Evolutionary conservation across 352 stramenopile species (phyloP).

Genomic region (Globisporangium orthogonon): DNA sequence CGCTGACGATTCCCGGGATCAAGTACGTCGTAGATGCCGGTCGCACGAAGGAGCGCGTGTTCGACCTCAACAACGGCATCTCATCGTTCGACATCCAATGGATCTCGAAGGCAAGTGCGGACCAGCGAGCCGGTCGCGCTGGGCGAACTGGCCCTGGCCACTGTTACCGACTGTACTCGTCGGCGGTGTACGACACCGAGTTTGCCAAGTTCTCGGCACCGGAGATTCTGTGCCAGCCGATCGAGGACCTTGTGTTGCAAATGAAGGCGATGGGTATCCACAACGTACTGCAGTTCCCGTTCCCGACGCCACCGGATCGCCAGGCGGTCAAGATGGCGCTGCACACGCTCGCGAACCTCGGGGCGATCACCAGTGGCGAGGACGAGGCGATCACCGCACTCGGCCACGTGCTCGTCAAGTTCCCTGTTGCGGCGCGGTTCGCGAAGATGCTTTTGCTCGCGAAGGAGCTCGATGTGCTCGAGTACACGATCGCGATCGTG

Average conservation of each 20-base stretch:
- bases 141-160: constrained; percentile 95
- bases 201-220: constrained; percentile 89
- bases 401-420: constrained; percentile 74
- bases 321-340: constrained; percentile 86
- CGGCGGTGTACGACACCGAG: constrained; percentile 93
- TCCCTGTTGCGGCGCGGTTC: constrained; percentile 82
- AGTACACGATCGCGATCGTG: constrained; percentile 83
- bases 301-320: constrained; percentile 91
- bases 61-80: constrained; percentile 88
- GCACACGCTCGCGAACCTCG: constrained; percentile 75
- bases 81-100: constrained; percentile 93
- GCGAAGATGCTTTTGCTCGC: constrained; percentile 89
- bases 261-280: constrained; percentile 98
- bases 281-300: constrained; percentile 94
- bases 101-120: constrained; percentile 82
- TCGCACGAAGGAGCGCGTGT: constrained; percentile 94
- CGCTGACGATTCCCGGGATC: constrained; percentile 92
- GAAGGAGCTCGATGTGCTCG: constrained; percentile 56
- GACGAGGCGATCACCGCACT: constrained; percentile 78
- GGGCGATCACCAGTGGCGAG: constrained; percentile 46
- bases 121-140: constrained; percentile 92
- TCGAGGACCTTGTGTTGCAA: constrained; percentile 95
- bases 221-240: constrained; percentile 88
- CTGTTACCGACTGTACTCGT: constrained; percentile 98
- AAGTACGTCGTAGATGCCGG: constrained; percentile 98